A percentile compares a stretch with the other conserved stretches of the same genome.
phyloP scores from a whole-genome alignment of 73 alveolate species.

The Tetrahymena malaccensis region DNA sequence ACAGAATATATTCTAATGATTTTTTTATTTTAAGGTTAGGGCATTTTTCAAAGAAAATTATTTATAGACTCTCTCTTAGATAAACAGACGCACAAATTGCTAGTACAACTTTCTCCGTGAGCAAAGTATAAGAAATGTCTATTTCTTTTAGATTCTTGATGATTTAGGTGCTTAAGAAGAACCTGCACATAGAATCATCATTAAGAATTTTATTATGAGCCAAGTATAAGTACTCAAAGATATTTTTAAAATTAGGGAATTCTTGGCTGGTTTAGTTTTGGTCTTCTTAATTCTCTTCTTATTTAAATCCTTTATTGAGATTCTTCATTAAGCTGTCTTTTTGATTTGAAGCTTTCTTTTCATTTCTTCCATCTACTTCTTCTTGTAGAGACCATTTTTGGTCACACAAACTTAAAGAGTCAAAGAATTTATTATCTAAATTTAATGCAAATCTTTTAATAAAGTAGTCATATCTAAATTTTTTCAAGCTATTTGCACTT shows the following conservation, averaged over 20 bases:
- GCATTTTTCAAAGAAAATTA: neutral
- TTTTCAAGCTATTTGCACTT: neutral
- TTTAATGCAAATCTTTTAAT: neutral
- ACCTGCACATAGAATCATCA: neutral
- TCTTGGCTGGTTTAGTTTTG: neutral
- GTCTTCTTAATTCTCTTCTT: neutral
- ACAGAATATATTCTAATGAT: neutral
- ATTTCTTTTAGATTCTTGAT: neutral
- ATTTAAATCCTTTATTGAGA: neutral
- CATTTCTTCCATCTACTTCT: neutral
- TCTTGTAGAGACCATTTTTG: neutral
- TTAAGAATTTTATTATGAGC: neutral
- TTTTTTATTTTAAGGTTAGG: neutral
- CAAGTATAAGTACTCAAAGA: neutral
- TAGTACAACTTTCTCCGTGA: neutral
- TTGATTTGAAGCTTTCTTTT: neutral
- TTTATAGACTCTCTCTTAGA: neutral
- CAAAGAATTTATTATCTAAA: neutral
- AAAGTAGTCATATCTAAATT: neutral
- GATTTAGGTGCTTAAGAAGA: neutral
- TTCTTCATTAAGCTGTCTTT: neutral
- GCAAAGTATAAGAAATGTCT: neutral
- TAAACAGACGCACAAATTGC: neutral
- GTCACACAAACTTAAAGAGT: neutral
- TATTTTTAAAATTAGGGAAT: neutral